phyloP scores from a whole-genome alignment of 2,329 filamentous ascomycete species.

The Stagonosporopsis tanaceti region DNA sequence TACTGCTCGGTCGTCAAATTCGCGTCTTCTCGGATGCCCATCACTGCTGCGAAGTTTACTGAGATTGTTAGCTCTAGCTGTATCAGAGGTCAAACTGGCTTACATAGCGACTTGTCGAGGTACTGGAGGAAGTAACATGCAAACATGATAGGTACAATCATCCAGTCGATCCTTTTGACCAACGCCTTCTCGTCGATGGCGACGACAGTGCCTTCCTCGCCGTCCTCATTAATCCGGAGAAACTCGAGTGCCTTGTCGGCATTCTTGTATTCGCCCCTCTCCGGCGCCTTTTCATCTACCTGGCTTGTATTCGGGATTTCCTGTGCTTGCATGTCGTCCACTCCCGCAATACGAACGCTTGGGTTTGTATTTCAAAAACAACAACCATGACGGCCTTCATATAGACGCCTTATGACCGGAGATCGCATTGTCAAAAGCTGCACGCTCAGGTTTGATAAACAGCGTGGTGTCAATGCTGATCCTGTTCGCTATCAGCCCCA shows the following conservation, averaged over 20 bases:
- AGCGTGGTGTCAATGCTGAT: conserved; percentile 3
- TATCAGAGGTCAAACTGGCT: conserved; percentile 19
- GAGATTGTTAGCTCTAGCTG: neutral
- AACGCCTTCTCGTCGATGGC: conserved; percentile 24
- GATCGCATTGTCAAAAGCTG: neutral
- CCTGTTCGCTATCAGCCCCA: conserved; percentile 17
- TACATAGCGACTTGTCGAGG: conserved; percentile 53
- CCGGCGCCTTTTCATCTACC: conserved; percentile 4
- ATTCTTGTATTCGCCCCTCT: conserved; percentile 15
- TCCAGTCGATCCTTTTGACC: conserved; percentile 51
- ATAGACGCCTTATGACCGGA: neutral
- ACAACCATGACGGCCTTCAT: neutral
- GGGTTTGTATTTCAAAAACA: neutral
- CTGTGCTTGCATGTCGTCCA: neutral
- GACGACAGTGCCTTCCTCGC: conserved; percentile 18
- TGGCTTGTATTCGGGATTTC: neutral
- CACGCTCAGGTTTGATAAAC: neutral
- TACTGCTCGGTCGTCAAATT: conserved; percentile 49
- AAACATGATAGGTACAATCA: conserved; percentile 53
- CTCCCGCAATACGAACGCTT: neutral
- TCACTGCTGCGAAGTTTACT: conserved; percentile 54
- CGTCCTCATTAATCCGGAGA: conserved; percentile 24
- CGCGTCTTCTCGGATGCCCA: conserved; percentile 51
- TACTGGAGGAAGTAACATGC: conserved; percentile 52
- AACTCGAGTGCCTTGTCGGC: conserved; percentile 37